Percentiles rank a stretch among this genome's conserved stretches.
Conservation (phyloP, 2,329 filamentous ascomycete genomes). For the Trichophaea hybrida region DNA sequence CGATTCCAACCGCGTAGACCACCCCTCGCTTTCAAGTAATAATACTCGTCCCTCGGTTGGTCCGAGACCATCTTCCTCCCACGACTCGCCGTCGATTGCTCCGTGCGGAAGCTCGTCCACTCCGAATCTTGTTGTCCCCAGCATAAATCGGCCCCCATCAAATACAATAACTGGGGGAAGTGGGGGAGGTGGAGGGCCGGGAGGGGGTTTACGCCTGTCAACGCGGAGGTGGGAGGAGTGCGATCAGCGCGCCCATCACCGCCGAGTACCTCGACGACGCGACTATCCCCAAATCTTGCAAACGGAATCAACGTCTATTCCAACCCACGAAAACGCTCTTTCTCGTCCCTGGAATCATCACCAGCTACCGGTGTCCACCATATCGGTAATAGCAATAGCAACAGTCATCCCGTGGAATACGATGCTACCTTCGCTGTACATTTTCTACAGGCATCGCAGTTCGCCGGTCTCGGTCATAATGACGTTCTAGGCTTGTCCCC, state of each 20-base stretch:
- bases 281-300: neutral
- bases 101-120: neutral
- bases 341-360: neutral
- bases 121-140: neutral
- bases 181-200: neutral
- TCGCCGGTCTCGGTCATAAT: slow-evolving; percentile 8
- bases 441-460: slow-evolving; percentile 18
- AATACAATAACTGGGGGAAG: neutral
- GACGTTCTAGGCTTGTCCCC: neutral
- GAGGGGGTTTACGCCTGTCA: slow-evolving; percentile 1
- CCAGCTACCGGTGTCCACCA: neutral
- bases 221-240: neutral
- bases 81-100: neutral
- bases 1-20: neutral
- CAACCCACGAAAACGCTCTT: neutral
- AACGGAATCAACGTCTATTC: neutral
- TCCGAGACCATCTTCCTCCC: neutral
- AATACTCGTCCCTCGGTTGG: neutral
- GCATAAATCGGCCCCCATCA: neutral
- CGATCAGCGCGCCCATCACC: neutral
- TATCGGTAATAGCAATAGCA: neutral
- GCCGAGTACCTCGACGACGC: neutral
- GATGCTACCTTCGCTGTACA: slow-evolving; percentile 14
- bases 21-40: neutral
- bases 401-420: slow-evolving; percentile 1